Base-by-base conservation (phyloP, 495 filamentous ascomycete genomes). In the Tuber borchii region DNA sequence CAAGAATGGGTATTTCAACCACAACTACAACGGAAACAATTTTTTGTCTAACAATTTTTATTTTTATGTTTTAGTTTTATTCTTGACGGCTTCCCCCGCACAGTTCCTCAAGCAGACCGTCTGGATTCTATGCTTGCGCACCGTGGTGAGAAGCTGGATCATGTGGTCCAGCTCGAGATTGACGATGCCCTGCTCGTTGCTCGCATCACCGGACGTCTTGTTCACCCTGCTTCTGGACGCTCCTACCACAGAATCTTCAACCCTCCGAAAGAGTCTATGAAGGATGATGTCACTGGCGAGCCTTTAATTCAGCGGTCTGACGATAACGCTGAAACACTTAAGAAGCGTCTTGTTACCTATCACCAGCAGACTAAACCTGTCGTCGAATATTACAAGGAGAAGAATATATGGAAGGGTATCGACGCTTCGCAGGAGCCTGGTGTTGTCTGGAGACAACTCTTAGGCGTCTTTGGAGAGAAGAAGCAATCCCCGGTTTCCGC, bases 231-330 rank as follows among this genome's bases (percentile, higher is more conserved):
- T 43, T 96, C 93, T 77, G 95, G 95, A 75, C 93, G 95, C 80
- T 93, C 92, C 74, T 99, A 99, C 88, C 95, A 99, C 89, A 93
- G 91, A 85, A 91, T 93, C 83, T 99, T 99, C 90, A 97, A 97
- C 89, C 96, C 95, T n/a, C 95, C 95, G 78, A 96, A 97, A 88
- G 85, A 89, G 76, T 74, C 88, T 75, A 98, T 98, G 96, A 97
- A 89, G 84, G 95, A 99, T 86, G 95, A 99, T 83, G 83, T 98
- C 75, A 97, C 96, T 22, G 96, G 95, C 83, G 95, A 99, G 87
- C 95, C 95, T 44, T 86, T 99, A 79, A 93, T 98, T 83, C 95
- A 98, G 87, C 91, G 95, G 78, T 92, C 90, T 74, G 95, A 99
- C 83, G 95, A 99, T 87, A 99, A 99, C 82, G 94, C 92, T 80